Evolutionary conservation across 1,284 basidiomycete genomes (phyloP).

Genomic region (Cutaneotrichosporon sp.): DNA sequence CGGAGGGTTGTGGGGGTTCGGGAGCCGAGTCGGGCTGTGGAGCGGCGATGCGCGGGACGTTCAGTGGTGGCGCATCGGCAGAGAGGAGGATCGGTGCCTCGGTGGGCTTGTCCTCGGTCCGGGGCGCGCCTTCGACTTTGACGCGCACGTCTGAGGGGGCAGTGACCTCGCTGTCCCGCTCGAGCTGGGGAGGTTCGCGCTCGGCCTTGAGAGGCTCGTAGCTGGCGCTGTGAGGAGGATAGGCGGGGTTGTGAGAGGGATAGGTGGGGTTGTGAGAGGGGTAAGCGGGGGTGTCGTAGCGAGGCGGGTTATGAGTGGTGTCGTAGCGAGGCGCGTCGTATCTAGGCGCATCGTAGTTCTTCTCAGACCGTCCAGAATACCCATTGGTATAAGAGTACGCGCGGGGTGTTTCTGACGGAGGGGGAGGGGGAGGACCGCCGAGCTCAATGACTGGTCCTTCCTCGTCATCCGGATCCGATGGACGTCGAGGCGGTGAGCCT

Average conservation of each 20-base stretch:
- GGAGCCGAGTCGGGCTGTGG: background rate
- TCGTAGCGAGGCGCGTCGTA: background rate
- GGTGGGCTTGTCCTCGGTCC: background rate
- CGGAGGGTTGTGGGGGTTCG: background rate
- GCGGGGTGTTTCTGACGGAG: background rate
- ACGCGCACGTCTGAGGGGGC: background rate
- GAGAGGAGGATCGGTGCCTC: slow-evolving; percentile 5
- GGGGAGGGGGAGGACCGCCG: background rate
- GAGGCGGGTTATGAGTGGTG: background rate
- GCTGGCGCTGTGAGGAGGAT: background rate
- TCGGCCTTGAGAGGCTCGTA: too few relatives aligned
- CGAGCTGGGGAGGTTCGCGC: background rate
- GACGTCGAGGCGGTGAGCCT: background rate
- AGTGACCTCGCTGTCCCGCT: background rate
- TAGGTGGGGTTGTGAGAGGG: background rate
- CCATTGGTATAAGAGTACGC: background rate
- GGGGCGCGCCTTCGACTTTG: background rate
- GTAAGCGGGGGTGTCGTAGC: background rate
- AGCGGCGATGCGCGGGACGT: background rate
- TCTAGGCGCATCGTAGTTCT: background rate
- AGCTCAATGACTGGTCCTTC: background rate
- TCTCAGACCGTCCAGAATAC: background rate
- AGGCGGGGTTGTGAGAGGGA: background rate
- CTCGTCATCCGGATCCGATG: background rate
- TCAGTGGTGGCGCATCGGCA: slow-evolving; percentile 4